phyloP scores from a whole-genome alignment of 2,329 filamentous ascomycete genomes.

The Endoconidiophora laricicola region DNA sequence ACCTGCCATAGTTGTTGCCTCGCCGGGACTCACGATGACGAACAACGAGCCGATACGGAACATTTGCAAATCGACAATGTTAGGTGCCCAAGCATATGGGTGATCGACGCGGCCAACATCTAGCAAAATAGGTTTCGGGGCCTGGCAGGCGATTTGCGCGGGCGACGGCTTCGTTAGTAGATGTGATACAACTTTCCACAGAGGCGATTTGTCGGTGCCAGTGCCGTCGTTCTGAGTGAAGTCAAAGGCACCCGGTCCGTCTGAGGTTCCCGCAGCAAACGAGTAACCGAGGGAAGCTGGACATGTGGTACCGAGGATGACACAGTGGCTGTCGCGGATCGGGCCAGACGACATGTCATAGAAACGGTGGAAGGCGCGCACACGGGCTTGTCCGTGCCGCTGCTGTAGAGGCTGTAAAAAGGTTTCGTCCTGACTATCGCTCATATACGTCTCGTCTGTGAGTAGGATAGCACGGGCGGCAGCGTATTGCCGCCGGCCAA shows the following conservation, averaged over 20 bases:
- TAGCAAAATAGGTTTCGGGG: conserved; percentile 67
- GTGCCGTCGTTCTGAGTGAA: conserved; percentile 76
- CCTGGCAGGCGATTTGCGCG: conserved; percentile 60
- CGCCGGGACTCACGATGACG: conserved; percentile 70
- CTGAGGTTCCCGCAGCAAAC: conserved; percentile 83
- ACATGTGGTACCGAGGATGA: conserved; percentile 41
- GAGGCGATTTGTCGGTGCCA: conserved; percentile 46
- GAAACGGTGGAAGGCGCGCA: conserved; percentile 75
- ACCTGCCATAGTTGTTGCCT: conserved; percentile 85
- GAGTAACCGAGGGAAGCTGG: conserved; percentile 79
- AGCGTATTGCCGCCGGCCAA: conserved; percentile 54
- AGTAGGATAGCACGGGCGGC: conserved; percentile 29
- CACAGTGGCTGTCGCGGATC: no score
- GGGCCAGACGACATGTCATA: conserved; percentile 47
- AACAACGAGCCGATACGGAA: conserved; percentile 72
- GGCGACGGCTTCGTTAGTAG: conserved; percentile 53
- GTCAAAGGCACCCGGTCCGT: conserved; percentile 81
- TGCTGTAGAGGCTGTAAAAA: conserved; percentile 25
- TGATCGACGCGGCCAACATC: conserved; percentile 66
- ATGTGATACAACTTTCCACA: conserved; percentile 64
- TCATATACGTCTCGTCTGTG: no score
- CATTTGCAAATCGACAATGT: conserved; percentile 77
- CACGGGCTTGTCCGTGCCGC: conserved; percentile 33
- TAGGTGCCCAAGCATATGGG: conserved; percentile 80
- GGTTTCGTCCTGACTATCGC: neutral